These are phyloP conservation scores for bread wheat (Triticum aestivum) DNA, from an alignment of 176 grass and related monocot genomes.

Conservation along the genomic window DNA sequence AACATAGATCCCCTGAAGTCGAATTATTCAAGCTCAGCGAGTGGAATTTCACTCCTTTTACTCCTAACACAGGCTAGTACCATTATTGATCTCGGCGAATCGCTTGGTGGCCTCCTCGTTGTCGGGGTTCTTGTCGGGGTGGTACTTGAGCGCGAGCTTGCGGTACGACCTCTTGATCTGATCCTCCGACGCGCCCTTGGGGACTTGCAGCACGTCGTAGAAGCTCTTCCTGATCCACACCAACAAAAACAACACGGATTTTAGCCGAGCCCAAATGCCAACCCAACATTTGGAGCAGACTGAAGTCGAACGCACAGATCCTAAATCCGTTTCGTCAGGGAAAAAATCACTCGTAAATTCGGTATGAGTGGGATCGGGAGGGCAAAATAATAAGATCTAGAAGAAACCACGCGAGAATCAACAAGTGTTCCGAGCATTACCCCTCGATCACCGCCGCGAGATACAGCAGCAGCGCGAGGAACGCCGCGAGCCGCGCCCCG, in stretches of 20 bases:
- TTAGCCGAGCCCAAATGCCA: background rate
- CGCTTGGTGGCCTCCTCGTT: slow-evolving; percentile 94
- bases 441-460: slow-evolving; percentile 30
- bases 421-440: slow-evolving; percentile 23
- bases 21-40: background rate
- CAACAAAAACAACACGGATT: background rate
- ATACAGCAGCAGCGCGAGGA: slow-evolving; percentile 35
- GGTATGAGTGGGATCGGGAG: no score
- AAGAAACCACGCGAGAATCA: background rate
- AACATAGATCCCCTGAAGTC: background rate
- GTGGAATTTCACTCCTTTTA: background rate
- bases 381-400: slow-evolving; percentile 15
- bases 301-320: background rate
- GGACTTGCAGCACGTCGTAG: slow-evolving; percentile 90
- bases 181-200: slow-evolving; percentile 89
- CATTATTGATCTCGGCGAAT: slow-evolving; percentile 94
- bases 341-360: no score
- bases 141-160: slow-evolving; percentile 98
- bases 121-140: slow-evolving; percentile 90
- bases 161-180: slow-evolving; percentile 98
- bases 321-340: no score
- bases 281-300: background rate
- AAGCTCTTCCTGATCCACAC: slow-evolving; percentile 67
- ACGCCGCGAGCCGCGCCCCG: slow-evolving; percentile 19
- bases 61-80: slow-evolving; percentile 30